phyloP scores from a whole-genome alignment of 2,329 filamentous ascomycete genomes.

The Raffaelea deltoideospora region DNA sequence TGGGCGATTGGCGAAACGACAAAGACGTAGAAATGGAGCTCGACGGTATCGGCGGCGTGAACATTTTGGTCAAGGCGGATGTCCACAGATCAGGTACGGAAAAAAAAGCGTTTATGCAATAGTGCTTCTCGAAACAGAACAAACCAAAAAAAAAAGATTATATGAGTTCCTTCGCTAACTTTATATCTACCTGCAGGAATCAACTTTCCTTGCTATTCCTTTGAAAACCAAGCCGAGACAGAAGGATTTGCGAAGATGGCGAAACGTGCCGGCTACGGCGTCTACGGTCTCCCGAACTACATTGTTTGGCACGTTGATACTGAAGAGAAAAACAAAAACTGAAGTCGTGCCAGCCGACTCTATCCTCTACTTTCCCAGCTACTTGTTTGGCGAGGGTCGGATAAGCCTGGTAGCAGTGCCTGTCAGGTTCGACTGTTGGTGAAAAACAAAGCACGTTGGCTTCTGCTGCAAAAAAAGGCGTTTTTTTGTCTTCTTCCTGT shows the following conservation, averaged over 20 bases:
- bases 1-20: slow-evolving; percentile 86
- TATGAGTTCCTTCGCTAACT: not conserved
- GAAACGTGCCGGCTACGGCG: slow-evolving; percentile 83
- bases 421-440: too few relatives aligned
- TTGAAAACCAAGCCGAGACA: slow-evolving; percentile 97
- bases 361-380: too few relatives aligned
- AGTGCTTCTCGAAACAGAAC: too few relatives aligned
- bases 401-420: too few relatives aligned
- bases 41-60: slow-evolving; percentile 92
- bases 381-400: too few relatives aligned
- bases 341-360: too few relatives aligned
- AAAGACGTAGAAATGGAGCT: slow-evolving; percentile 86
- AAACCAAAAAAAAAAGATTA: too few relatives aligned
- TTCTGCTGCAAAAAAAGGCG: not conserved
- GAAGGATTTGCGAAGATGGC: slow-evolving; percentile 99
- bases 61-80: slow-evolving; percentile 94
- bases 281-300: slow-evolving; percentile 89
- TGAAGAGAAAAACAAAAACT: slow-evolving; percentile 83
- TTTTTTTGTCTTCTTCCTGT: not conserved
- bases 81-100: slow-evolving; percentile 78
- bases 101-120: too few relatives aligned
- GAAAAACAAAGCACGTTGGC: too few relatives aligned
- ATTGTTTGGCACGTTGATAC: slow-evolving; percentile 99
- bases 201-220: slow-evolving; percentile 93
- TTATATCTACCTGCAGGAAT: slow-evolving; percentile 45